phyloP scores from a whole-genome alignment of 371 early-diverging fungal species.

The Mucor indicus region DNA sequence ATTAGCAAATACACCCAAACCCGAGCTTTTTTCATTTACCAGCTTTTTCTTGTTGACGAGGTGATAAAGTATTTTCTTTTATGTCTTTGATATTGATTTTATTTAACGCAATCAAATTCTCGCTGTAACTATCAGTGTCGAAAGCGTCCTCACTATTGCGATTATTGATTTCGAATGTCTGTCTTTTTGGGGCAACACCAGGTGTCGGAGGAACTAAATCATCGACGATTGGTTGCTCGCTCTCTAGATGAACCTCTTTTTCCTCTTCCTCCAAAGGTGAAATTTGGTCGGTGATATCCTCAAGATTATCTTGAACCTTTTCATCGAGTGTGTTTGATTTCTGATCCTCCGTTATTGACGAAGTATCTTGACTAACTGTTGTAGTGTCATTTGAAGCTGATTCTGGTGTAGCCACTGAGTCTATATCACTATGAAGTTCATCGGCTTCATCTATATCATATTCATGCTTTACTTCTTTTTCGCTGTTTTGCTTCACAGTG shows the following conservation, averaged over 20 bases:
- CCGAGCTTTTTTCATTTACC: slow-evolving; percentile 24
- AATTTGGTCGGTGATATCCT: no score
- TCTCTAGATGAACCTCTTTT: not conserved
- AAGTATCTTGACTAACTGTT: slow-evolving; percentile 4
- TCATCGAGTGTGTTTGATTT: no score
- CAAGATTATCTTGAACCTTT: not conserved
- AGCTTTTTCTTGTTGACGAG: slow-evolving; percentile 47
- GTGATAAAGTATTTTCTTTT: slow-evolving; percentile 43
- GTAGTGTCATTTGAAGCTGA: not conserved
- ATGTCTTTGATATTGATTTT: slow-evolving; percentile 36
- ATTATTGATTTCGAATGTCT: slow-evolving; percentile 9
- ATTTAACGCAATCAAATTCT: slow-evolving; percentile 24
- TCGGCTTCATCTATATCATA: not conserved
- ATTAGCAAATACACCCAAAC: not conserved
- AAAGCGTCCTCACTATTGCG: slow-evolving; percentile 15
- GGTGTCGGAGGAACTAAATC: slow-evolving; percentile 28
- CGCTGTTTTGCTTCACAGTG: slow-evolving; percentile 3
- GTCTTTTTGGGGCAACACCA: slow-evolving; percentile 20
- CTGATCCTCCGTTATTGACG: no score
- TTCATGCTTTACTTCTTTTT: not conserved
- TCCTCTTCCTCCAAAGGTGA: not conserved
- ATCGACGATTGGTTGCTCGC: slow-evolving; percentile 11
- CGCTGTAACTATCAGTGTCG: slow-evolving; percentile 23
- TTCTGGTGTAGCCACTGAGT: slow-evolving; percentile 2
- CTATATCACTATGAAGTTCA: slow-evolving; percentile 4